phyloP scores from a whole-genome alignment of 164 flowering plant species.

The Paratinospora sagittata region DNA sequence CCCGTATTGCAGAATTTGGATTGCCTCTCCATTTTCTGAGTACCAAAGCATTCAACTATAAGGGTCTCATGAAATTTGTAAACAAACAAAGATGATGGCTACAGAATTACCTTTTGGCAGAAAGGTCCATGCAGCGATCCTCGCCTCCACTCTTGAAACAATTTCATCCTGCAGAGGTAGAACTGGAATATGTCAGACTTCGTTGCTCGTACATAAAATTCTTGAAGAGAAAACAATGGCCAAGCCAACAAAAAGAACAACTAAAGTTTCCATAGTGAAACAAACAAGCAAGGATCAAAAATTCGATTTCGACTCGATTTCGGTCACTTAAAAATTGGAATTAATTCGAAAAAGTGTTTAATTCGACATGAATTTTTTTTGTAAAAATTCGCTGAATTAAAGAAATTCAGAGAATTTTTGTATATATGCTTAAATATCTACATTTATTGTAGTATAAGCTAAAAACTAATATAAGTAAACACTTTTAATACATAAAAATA shows the following conservation, averaged over 20 bases:
- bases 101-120: slow-evolving; percentile 55
- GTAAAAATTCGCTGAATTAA: too few species aligned
- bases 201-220: not conserved
- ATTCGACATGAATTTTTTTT: too few species aligned
- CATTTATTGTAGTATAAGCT: too few species aligned
- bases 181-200: slow-evolving; percentile 3
- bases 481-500: too few species aligned
- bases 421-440: too few species aligned
- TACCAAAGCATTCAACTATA: not conserved
- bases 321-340: too few species aligned
- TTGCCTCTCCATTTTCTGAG: slow-evolving; percentile 91
- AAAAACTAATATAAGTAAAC: too few species aligned
- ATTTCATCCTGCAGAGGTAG: slow-evolving; percentile 44
- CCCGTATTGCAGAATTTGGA: slow-evolving; percentile 90
- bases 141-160: slow-evolving; percentile 53
- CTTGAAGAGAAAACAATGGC: not conserved
- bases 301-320: too few species aligned
- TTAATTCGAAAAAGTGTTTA: too few species aligned
- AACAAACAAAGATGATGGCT: slow-evolving; percentile 3
- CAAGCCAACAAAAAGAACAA: not conserved
- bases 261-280: not conserved
- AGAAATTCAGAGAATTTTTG: too few species aligned
- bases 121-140: slow-evolving; percentile 77
- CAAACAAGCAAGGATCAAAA: too few species aligned
- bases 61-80: not conserved